Conservation (phyloP, 2,329 filamentous ascomycete species). For the Cordyceps farinosa region DNA sequence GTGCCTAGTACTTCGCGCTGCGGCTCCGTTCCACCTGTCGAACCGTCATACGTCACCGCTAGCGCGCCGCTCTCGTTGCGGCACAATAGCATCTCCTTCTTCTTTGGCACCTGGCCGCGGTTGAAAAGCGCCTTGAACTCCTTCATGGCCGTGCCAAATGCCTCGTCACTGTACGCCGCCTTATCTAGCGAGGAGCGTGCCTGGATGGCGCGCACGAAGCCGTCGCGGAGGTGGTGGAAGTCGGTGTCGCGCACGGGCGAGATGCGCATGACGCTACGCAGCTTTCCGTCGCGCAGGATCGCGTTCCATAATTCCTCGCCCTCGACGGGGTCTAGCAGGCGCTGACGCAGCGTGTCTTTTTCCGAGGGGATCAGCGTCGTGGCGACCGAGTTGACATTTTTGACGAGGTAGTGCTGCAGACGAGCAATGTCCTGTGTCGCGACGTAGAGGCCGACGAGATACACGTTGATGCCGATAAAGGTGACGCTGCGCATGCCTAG, state of each 20-base stretch:
- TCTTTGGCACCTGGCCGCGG: conserved; percentile 75
- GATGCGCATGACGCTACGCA: conserved; percentile 78
- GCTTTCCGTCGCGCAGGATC: conserved; percentile 61
- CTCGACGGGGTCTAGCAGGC: conserved; percentile 65
- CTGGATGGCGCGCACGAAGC: conserved; percentile 81
- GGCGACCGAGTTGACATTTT: conserved; percentile 70
- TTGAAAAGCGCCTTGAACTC: conserved; percentile 81
- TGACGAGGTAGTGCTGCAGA: conserved; percentile 75
- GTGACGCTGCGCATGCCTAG: conserved; percentile 86
- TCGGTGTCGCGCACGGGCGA: conserved; percentile 92
- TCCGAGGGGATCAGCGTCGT: conserved; percentile 81
- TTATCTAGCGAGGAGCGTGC: conserved; percentile 61
- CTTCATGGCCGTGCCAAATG: conserved; percentile 70
- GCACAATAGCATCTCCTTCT: conserved; percentile 69
- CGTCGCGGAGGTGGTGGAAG: conserved; percentile 88
- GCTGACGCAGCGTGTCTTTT: conserved; percentile 66
- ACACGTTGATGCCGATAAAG: conserved; percentile 86
- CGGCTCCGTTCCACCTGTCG: conserved; percentile 47
- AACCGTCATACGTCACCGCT: conserved; percentile 60
- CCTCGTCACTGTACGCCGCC: conserved; percentile 61
- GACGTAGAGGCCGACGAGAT: conserved; percentile 90
- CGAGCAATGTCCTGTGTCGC: conserved; percentile 75
- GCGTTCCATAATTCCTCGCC: conserved; percentile 72
- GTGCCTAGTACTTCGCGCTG: conserved; percentile 60
- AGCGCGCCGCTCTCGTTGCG: conserved; percentile 64